Conservation (phyloP, 495 filamentous ascomycete genomes). For the Xylaria telfairii region DNA sequence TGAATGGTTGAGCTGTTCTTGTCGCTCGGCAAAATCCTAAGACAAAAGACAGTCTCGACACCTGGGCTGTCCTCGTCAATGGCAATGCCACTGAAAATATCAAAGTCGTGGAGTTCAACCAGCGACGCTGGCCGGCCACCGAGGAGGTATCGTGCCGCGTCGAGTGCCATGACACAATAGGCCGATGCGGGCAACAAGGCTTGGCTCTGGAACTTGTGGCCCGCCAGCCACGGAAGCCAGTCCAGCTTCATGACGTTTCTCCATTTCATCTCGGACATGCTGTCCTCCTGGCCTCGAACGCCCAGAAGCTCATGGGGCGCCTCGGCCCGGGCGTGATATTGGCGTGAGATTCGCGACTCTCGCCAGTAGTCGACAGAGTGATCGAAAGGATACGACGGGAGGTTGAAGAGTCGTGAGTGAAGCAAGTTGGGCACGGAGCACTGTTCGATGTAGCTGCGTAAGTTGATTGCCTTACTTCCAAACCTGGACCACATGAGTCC, state of each 20-base stretch:
- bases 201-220: conserved; percentile 52
- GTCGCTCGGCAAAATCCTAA: conserved; percentile 30
- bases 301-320: conserved; percentile 57
- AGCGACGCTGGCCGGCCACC: conserved; percentile 40
- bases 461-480: conserved; percentile 31
- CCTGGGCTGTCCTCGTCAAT: conserved; percentile 54
- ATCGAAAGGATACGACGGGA: conserved; percentile 58
- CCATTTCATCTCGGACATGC: conserved; percentile 47
- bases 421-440: conserved; percentile 37
- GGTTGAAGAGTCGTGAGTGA: conserved; percentile 35
- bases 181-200: conserved; percentile 52
- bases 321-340: conserved; percentile 48
- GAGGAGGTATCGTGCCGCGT: conserved; percentile 43
- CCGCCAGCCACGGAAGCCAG: conserved; percentile 47
- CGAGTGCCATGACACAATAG: conserved; percentile 52
- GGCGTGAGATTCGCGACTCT: conserved; percentile 55
- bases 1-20: conserved; percentile 34
- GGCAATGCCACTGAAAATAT: conserved; percentile 55
- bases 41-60: conserved; percentile 53
- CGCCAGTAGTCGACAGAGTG: conserved; percentile 51
- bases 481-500: conserved; percentile 57
- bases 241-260: conserved; percentile 56
- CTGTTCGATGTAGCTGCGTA: conserved; percentile 45
- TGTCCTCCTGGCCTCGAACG: conserved; percentile 50
- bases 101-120: conserved; percentile 47